Evolutionary conservation across 805 yeast species (phyloP).

Genomic region (Starmerella stigmatis): DNA sequence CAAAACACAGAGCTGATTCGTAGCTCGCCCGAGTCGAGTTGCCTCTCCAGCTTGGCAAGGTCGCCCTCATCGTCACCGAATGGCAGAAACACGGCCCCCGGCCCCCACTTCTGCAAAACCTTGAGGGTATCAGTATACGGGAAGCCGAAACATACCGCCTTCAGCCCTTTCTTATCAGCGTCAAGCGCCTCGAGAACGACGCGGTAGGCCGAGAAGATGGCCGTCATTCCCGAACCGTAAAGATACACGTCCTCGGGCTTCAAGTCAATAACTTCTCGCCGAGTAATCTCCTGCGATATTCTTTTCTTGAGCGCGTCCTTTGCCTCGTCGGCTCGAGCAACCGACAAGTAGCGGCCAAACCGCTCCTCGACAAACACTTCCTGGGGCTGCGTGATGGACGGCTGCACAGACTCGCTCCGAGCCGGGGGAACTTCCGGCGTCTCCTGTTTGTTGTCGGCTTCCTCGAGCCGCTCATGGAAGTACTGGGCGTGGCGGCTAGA

Average conservation of each 20-base stretch:
- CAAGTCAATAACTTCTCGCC: constrained; percentile 8
- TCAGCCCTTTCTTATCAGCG: constrained; percentile 27
- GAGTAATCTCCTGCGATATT: constrained; percentile 33
- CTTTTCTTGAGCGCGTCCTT: constrained; percentile 63
- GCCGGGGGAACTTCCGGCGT: constrained; percentile 27
- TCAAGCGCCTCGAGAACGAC: constrained; percentile 25
- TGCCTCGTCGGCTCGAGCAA: constrained; percentile 65
- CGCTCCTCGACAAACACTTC: constrained; percentile 68
- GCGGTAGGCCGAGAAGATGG: constrained; percentile 72
- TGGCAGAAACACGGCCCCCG: constrained; percentile 80
- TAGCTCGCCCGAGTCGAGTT: constrained; percentile 52
- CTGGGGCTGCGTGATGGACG: constrained; percentile 16
- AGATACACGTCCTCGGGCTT: constrained; percentile 44
- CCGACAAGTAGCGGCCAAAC: constrained; percentile 79
- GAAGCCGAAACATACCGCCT: constrained; percentile 89
- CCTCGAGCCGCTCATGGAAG: constrained; percentile 38
- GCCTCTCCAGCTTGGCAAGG: constrained; percentile 51
- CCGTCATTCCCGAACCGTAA: constrained; percentile 87
- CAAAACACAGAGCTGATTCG: constrained; percentile 66
- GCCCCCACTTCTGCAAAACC: constrained; percentile 79
- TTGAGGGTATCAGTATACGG: constrained; percentile 91
- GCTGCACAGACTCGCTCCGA: constrained; percentile 24
- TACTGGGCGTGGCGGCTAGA: constrained; percentile 86
- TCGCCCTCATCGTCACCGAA: constrained; percentile 56
- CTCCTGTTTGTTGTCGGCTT: constrained; percentile 10